Evolutionary conservation across 768 basidiomycete genomes (phyloP).

Genomic region (Tulasnella sp.): DNA sequence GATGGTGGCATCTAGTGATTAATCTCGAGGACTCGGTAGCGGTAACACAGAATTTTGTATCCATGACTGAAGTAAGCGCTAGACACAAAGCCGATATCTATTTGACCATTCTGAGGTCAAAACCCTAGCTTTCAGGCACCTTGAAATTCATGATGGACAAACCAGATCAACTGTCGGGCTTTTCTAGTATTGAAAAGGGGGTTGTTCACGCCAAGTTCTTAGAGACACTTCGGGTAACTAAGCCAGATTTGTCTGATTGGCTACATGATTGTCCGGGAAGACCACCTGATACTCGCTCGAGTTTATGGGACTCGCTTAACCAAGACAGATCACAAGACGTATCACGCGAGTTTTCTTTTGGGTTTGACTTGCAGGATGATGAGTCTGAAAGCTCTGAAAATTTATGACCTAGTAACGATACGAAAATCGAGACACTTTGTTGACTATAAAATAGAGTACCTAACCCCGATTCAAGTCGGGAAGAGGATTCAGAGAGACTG

Average conservation of each 20-base stretch:
- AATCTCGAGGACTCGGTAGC: slow-evolving; percentile 22
- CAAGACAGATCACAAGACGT: too few species aligned
- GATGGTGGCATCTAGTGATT: slow-evolving; percentile 25
- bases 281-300: too few species aligned
- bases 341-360: neutral
- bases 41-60: slow-evolving; percentile 25
- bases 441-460: too few species aligned
- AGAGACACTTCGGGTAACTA: too few species aligned
- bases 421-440: neutral
- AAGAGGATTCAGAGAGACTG: neutral
- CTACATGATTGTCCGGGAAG: too few species aligned
- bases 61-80: slow-evolving; percentile 13
- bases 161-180: slow-evolving; percentile 22
- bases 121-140: slow-evolving; percentile 20
- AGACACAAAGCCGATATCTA: neutral
- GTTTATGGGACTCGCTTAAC: too few species aligned
- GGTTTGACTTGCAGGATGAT: neutral
- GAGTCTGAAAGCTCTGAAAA: neutral
- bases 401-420: neutral
- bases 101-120: neutral
- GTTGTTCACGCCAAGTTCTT: too few species aligned
- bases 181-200: too few species aligned
- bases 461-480: neutral
- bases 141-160: slow-evolving; percentile 21
- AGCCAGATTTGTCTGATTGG: too few species aligned